phyloP scores from a whole-genome alignment of 2,329 filamentous ascomycete genomes.

The Aspergillus melleus region DNA sequence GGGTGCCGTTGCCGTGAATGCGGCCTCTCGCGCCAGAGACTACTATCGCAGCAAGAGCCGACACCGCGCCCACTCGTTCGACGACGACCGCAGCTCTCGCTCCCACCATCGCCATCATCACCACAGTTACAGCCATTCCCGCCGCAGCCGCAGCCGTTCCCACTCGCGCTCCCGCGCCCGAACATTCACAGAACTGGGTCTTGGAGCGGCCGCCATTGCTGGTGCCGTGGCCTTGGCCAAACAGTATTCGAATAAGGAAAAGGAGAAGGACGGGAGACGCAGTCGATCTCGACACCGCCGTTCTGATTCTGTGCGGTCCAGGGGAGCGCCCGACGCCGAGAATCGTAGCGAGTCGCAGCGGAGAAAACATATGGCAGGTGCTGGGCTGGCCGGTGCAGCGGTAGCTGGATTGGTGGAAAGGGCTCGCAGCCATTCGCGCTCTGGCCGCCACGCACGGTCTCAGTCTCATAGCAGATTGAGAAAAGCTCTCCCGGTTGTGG shows the following conservation, averaged over 20 bases:
- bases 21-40: conserved; percentile 52
- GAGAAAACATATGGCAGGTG: conserved; percentile 61
- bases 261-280: conserved; percentile 50
- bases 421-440: conserved; percentile 58
- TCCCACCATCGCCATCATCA: conserved; percentile 32
- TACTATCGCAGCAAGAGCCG: conserved; percentile 50
- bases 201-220: conserved; percentile 60
- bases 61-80: conserved; percentile 42
- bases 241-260: conserved; percentile 53
- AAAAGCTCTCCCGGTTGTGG: conserved; percentile 60
- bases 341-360: conserved; percentile 49
- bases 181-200: conserved; percentile 53
- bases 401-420: conserved; percentile 62
- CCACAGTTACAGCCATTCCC: conserved; percentile 29
- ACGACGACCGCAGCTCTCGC: conserved; percentile 39
- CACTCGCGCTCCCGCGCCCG: conserved; percentile 51
- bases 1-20: conserved; percentile 62
- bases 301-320: conserved; percentile 29
- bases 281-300: conserved; percentile 48
- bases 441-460: conserved; percentile 49
- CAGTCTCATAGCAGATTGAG: conserved; percentile 58
- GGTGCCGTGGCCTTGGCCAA: conserved; percentile 59
- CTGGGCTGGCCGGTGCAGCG: conserved; percentile 62
- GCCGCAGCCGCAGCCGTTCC: conserved; percentile 44
- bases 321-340: conserved; percentile 20